Evolutionary conservation across 257 asterid species (phyloP), one percentile per base, ranked within the genome.

Genomic region (Paraleonurus japonicus): DNA sequence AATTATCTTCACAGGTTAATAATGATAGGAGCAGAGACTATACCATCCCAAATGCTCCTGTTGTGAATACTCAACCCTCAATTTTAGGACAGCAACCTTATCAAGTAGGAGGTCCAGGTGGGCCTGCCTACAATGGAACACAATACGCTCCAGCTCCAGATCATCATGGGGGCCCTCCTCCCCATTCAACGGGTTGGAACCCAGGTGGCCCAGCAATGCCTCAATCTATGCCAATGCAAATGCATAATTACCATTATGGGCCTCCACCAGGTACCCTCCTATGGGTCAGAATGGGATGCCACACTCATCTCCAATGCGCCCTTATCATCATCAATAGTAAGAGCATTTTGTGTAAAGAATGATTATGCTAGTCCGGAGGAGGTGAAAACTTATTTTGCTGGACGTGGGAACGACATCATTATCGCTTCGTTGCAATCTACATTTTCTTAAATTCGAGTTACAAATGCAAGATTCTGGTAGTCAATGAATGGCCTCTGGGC

Each of bases 1-100:
- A 62, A 28, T 30, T 81, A 72, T 67, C 81, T 78, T 79, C 89
- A n/a, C n/a, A 95, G 99, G 85, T 92, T 41, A 95, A 88, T 78
- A 95, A 92, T 30, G 97, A 95, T 70, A 80, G 98, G 58, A 85
- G 98, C 81, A 86, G 98, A 82, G 98, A 95, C 81, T 95, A 92
- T 59, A 95, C 96, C 67, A 84, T 81, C 58, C 82, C 99, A 57
- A 85, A 45, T 71, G 72, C 89, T 54, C 89, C 95, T 0, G 71
- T 81, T 70, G 35, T 88, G 81, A 87, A 84, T 61, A 17, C 96
- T 37, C 99, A 87, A 69, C 93, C 91, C 48, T 85, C 99, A 6
- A 57, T 79, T 47, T 66, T 89, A 62, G 97, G 91, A 61, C 91
- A 88, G 75, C 99, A 89, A 75, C 95, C 92, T 19, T 88, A 81